Conservation (phyloP, 2,329 filamentous ascomycete species). For the Madurella fahalii region DNA sequence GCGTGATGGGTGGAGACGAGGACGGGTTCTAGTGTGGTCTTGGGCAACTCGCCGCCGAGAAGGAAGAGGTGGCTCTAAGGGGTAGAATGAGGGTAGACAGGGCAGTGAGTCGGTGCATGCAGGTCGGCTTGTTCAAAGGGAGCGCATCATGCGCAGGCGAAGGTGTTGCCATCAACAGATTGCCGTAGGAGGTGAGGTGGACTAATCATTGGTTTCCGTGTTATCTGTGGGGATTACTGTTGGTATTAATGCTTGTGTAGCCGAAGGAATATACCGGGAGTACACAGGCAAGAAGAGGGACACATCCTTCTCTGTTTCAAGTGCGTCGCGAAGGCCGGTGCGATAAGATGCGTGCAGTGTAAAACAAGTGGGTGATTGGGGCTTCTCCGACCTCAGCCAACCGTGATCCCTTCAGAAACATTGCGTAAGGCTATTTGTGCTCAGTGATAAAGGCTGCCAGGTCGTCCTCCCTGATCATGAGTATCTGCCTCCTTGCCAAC, state of each 20-base stretch:
- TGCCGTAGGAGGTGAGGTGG: background rate
- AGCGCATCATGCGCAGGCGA: background rate
- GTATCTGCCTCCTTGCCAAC: slow-evolving; percentile 41
- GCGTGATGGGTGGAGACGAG: background rate
- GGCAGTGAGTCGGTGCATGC: background rate
- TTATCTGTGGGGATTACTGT: background rate
- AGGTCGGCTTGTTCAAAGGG: background rate
- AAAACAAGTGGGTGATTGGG: background rate
- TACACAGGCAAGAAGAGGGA: background rate
- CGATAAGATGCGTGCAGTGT: background rate
- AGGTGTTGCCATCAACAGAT: background rate
- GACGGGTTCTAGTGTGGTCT: background rate
- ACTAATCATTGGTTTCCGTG: background rate
- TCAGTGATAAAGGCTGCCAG: slow-evolving; percentile 31
- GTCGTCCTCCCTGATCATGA: slow-evolving; percentile 42
- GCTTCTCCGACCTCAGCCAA: too few relatives aligned
- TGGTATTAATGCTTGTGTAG: background rate
- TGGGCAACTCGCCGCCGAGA: background rate
- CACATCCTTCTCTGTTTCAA: background rate
- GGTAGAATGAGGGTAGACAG: too few relatives aligned
- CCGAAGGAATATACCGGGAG: background rate
- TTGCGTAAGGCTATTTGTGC: background rate
- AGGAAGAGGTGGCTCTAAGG: too few relatives aligned
- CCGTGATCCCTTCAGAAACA: too few relatives aligned
- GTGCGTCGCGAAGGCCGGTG: background rate